Base-by-base conservation (phyloP, 495 filamentous ascomycete genomes). In the Xylaria grammica region DNA sequence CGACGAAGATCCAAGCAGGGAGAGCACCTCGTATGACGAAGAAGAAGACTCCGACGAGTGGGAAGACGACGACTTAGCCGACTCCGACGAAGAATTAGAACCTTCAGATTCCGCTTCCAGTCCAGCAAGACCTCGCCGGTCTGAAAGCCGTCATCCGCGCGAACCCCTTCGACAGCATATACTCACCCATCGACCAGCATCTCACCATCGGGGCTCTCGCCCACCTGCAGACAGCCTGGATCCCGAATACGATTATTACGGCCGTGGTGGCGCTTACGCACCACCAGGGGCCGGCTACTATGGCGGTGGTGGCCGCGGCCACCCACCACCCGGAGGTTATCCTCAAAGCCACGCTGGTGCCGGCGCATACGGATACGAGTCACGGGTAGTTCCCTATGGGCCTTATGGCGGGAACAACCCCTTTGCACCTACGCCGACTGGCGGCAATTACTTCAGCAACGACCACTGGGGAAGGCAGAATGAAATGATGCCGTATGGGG, bases 101-200 rank as follows among this genome's bases (percentile, higher is more conserved):
- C 90, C 91, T 24, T 90, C 88, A 38, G 92, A 96, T 79, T 94
- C 91, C n/a, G 91, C 91, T 29, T 94, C 87, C 74, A 56, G 82
- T 71, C 66, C 83, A 79, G 17, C 81, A 84, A 54, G 80, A 83
- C 22, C 58, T 38, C 61, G 51, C 26, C 59, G 59, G 34, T 65
- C 72, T 17, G 64, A 63, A 38, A 69, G 72, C 20, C 72, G 65
- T 50, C 63, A 66, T 8, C 69, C 73, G 1, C 79, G 72, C 27
- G 75, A 75, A 19, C 63, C 66, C 38, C 76, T 69, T 62, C 81
- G 73, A 60, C 77, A 68, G 56, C 76, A 77, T 68, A 74, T 69
- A 55, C 72, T 77, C 49, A 67, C 74, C 60, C 78, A 72, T 40
- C 78, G 72, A 54, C 75, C 71, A 63, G 62, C 73, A 13, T 78